Evolutionary conservation across 768 basidiomycete genomes (phyloP).

Genomic region (Termitomyces eurrhizus): DNA sequence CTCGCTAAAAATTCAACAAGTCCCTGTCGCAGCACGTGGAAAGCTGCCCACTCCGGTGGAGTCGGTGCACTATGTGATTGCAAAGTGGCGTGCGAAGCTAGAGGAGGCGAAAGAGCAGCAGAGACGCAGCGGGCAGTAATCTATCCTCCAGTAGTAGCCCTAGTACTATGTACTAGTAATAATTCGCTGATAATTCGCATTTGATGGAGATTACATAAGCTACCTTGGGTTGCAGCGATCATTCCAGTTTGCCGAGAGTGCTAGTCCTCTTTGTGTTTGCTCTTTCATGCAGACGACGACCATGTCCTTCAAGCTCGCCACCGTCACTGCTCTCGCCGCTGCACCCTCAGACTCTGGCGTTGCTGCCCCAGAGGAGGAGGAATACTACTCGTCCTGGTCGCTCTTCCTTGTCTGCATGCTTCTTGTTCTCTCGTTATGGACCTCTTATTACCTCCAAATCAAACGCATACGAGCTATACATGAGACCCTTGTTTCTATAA

Average conservation of each 20-base stretch:
- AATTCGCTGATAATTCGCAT: constrained; percentile 6
- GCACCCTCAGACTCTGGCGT: constrained; percentile 24
- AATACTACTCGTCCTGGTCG: constrained; percentile 93
- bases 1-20: constrained; percentile 32
- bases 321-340: constrained; percentile 30
- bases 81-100: constrained; percentile 20
- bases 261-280: not conserved
- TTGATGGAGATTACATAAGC: constrained; percentile 1
- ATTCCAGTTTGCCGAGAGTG: not conserved
- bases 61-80: constrained; percentile 19
- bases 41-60: constrained; percentile 28
- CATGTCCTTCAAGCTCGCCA: constrained; percentile 36
- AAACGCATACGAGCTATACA: constrained; percentile 93
- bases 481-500: constrained; percentile 93
- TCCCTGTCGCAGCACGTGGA: constrained; percentile 25
- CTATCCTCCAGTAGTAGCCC: not conserved
- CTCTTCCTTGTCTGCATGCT: constrained; percentile 89
- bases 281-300: not conserved
- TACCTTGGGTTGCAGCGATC: not conserved
- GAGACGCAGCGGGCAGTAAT: constrained; percentile 11
- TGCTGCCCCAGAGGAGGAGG: constrained; percentile 68
- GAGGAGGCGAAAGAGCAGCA: constrained; percentile 20
- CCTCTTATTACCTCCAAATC: constrained; percentile 97
- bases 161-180: not conserved
- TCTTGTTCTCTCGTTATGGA: constrained; percentile 91